A percentile compares a stretch with the other conserved stretches of the same genome.
Conservation (phyloP, 148 eudicot species). For the Silene uniflora region DNA sequence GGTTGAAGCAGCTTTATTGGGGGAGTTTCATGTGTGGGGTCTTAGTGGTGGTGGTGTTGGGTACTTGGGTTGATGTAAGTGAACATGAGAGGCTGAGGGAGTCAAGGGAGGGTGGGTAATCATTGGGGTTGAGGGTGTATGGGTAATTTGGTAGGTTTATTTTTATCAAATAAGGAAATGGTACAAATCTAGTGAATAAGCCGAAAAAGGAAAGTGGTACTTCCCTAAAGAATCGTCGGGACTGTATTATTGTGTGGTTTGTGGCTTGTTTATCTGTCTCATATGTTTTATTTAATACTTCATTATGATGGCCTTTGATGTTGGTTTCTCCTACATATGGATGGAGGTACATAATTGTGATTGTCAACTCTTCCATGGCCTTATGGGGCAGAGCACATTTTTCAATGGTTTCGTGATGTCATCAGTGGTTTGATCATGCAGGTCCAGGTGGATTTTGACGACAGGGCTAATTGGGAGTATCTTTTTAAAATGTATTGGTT, state of each 20-base stretch:
- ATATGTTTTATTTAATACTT: background rate
- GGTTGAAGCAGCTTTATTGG: background rate
- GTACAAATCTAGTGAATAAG: background rate
- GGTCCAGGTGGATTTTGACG: conserved; percentile 93
- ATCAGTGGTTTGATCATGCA: conserved; percentile 34
- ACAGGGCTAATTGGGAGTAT: conserved; percentile 87
- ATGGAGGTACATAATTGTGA: background rate
- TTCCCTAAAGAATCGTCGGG: background rate
- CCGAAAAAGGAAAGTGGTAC: background rate
- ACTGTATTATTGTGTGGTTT: background rate
- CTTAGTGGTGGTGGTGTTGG: background rate
- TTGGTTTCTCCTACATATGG: conserved; percentile 8
- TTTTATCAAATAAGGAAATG: background rate
- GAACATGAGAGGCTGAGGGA: background rate
- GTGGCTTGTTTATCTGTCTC: background rate
- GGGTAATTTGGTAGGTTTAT: background rate
- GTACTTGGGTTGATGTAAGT: background rate
- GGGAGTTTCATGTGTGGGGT: background rate
- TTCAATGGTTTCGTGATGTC: background rate
- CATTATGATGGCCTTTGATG: background rate
- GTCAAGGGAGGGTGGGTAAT: background rate
- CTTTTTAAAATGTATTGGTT: conserved; percentile 92
- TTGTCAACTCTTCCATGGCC: background rate
- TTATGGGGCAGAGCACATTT: conserved; percentile 1
- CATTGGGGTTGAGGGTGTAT: background rate